Base-by-base conservation (phyloP, 192 early-diverging fungal genomes). In the Coemansia sp. region DNA sequence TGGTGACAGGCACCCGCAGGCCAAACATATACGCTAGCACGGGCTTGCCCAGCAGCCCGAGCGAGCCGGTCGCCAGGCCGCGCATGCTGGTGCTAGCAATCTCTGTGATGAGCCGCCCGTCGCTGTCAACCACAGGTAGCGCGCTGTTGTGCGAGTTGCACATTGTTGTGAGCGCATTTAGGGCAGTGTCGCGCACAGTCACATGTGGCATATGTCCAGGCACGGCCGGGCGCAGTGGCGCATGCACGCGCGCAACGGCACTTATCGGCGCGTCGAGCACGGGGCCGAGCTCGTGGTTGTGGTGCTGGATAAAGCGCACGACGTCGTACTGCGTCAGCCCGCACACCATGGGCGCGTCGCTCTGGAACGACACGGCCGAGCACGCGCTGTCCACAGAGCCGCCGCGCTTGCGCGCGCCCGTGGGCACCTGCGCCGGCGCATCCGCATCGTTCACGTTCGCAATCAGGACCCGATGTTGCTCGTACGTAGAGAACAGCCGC, bases 271-370 rank as follows among this genome's bases (percentile, higher is more conserved):
- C 23, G 28, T 65, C 56, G 4, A 71, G 35, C 3, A 40, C 1
- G 35, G 59, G 45, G 6, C 73, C 64, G 12, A 81, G 56, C 49
- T 69, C 53, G 59, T 71, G 73, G 60, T 81, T 76, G 69, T 81
- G 62, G 56, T 73, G 69, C 73, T 76, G 69, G 40, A 81, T 67
- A 23, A 76, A 81, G 10, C 69, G 70, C 23, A 81, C 60, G 0
- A 81, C 65, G 19, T 81, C 80, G 57, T 71, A 65, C 33, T 77
- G 80, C 25, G 80, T 74, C 56, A 81, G 64, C 3, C 77, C 71
- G 35, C 69, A 72, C 32, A 73, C 56, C 0, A 46, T 28, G 7
- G 46, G 6, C 0, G 27, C 43, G 10, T 47, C 45, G 27, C 19
- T 23, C 19, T 46, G 29, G 7, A 23, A 6, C 16, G 55, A 56